Evolutionary conservation across 441 rosid genomes (phyloP), one percentile per base, ranked within the genome.

Genomic region (Bruguiera hainesii): DNA sequence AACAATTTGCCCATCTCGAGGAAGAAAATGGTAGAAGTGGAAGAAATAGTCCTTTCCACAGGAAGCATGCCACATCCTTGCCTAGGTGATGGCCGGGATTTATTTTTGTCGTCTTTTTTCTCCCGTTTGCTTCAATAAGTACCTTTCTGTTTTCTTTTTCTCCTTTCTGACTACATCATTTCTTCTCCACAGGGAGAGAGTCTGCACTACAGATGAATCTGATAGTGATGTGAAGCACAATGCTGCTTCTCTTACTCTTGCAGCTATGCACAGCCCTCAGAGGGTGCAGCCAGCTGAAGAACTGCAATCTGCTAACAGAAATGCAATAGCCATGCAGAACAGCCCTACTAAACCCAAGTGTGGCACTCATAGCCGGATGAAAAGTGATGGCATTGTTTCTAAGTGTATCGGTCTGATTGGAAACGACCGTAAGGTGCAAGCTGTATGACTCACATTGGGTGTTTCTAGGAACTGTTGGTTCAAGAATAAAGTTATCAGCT

Each of bases 1-100:
- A 83, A 76, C 96, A 96, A 67, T 93, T 96, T 80, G 98, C 97
- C 7, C 79, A 87, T 75, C 97, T 93, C 4, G 99, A 93, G 84
- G 99, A 89, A 75, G 83, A 83, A 61, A 64, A 76, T 35, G 91
- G 86, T 55, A 81, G 73, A 74, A 86, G 81, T 59, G 96, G 83
- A 64, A 85, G 76, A 62, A 75, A 64, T 56, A 79, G 82, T 73
- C 88, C 93, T 26, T 73, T 74, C 28, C 90, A 81, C 60, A 84
- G 98, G 80, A 94, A 89, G 73, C 90, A 93, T 76, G 81, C 96
- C 56, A 80, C 94, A 57, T 96, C 99, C 59, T 84, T 90, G 80
- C 99, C 99, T 7, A 88, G 99, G 99, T 94, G 51, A 78, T 63
- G 68, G 60, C 18, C 56, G 61, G 42, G 52, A 49, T 51, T 61